A percentile compares a stretch with the other conserved stretches of the same genome.
Evolutionary conservation across 345 rosid species (phyloP).

Genomic region (Bruguiera sexangula): DNA sequence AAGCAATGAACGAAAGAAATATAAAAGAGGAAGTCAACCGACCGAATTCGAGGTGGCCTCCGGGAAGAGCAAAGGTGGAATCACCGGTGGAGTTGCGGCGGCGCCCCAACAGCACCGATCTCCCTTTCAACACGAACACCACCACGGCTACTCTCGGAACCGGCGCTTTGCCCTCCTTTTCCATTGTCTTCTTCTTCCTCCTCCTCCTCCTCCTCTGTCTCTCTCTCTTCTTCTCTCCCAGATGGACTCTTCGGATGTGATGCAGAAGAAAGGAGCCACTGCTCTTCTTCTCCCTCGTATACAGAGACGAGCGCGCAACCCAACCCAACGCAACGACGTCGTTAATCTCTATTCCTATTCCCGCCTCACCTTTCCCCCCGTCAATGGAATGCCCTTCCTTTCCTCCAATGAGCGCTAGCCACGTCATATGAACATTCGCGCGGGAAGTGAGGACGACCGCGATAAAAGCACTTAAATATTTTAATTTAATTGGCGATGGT

Average conservation of each 20-base stretch:
- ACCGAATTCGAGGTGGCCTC: conserved; percentile 98
- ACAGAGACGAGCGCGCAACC: no score
- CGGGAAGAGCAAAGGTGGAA: conserved; percentile 84
- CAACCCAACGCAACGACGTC: no score
- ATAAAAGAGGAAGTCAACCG: conserved; percentile 9
- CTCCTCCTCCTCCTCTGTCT: not conserved
- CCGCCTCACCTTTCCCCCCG: no score
- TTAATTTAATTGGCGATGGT: no score
- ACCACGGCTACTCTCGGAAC: conserved; percentile 71
- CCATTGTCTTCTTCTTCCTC: not conserved
- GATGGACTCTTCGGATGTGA: not conserved
- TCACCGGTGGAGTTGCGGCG: conserved; percentile 67
- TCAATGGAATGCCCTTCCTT: no score
- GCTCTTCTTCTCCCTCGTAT: no score
- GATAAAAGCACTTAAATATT: no score
- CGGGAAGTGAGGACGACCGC: no score
- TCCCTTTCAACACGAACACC: conserved; percentile 61
- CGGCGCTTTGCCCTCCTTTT: conserved; percentile 22
- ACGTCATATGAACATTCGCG: no score
- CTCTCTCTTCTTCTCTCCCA: not conserved
- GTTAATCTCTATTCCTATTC: no score
- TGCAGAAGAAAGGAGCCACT: not conserved
- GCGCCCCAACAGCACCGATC: conserved; percentile 59
- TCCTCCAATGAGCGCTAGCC: no score
- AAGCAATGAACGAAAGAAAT: not conserved